A percentile compares a stretch with the other conserved stretches of the same genome.
Evolutionary conservation across 768 basidiomycete species (phyloP).

Genomic region (Agaricus sinodeliciosus): DNA sequence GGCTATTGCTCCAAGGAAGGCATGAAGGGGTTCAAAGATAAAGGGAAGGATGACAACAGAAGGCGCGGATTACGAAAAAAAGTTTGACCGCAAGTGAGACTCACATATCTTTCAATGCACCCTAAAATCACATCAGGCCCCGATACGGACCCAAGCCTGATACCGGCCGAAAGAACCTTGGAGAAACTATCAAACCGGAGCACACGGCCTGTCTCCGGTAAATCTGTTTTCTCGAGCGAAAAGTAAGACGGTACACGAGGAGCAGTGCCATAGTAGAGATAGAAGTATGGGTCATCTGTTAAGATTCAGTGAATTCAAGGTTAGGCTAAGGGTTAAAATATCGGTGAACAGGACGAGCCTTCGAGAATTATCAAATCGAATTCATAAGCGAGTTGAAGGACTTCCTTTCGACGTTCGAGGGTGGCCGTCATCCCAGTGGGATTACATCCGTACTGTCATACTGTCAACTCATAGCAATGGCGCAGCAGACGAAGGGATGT

Average conservation of each 20-base stretch:
- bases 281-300: conserved; percentile 76
- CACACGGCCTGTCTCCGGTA: conserved; percentile 64
- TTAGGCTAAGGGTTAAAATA: background rate
- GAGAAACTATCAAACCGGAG: conserved; percentile 87
- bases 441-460: conserved; percentile 69
- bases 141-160: conserved; percentile 76
- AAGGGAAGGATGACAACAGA: background rate
- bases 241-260: conserved; percentile 76
- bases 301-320: background rate
- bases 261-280: conserved; percentile 64
- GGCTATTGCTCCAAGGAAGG: background rate
- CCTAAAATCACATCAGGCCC: conserved; percentile 64
- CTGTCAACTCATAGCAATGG: background rate
- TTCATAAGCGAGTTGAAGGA: conserved; percentile 64
- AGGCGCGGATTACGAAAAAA: background rate
- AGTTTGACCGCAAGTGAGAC: conserved; percentile 17
- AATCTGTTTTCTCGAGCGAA: conserved; percentile 59
- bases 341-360: conserved; percentile 37
- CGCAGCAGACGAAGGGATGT: conserved; percentile 15
- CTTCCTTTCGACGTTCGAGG: conserved; percentile 59
- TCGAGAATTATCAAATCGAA: conserved; percentile 82
- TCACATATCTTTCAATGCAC: conserved; percentile 65
- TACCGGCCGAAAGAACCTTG: conserved; percentile 72
- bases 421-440: conserved; percentile 80
- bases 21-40: background rate